Evolutionary conservation across 2,329 filamentous ascomycete genomes (phyloP), one percentile per base, ranked within the genome.

Genomic region (Monosporascus sp.): DNA sequence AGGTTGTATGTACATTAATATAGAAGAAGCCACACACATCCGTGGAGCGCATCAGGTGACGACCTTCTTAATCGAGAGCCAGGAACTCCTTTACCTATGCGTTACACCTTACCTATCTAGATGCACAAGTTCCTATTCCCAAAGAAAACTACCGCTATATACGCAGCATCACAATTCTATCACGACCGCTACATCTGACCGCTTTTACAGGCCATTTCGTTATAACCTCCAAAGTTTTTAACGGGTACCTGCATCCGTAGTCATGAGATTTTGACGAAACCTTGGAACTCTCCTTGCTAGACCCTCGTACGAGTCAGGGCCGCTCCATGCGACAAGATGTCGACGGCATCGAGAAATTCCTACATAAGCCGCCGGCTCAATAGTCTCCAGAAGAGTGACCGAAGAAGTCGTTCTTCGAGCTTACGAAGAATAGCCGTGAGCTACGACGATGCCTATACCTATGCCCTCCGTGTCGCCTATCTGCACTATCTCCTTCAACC

Each of bases 401-500:
- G 72, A 61, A 62, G 65, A 48, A 71, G 72, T 53, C 74, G 79
- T 58, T 67, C 74, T 9, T 83, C 82, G 48, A 74, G 70, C 57
- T 70, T 74, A 47, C 73, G 76, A 56, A 68, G 74, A 48, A 67
- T 74, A 50, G 70, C 75, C 51, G 76, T 86, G 59, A 79, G 77
- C 62, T 78, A 83, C 69, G 88, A 95, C 63, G 90, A 97, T 72
- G 92, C 90, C 67, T 96, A 95, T 74, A 88, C 86, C 58, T 96
- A 90, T 73, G 91, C 92, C 63, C 83, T 99, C 51, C 88, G 94
- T 57, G 86, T 89, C 61, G 93, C 93, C 62, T 97, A 90, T 72
- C 87, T 99, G 54, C 82, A 93, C 71, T 95, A 99, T 72, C 85
- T 97, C 45, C 81, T 99, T 50, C 91, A 96, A 69, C 93, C 94